These are phyloP conservation scores for Symbiodinium natans DNA, from an alignment of 73 alveolate species.

Conservation along the genomic window DNA sequence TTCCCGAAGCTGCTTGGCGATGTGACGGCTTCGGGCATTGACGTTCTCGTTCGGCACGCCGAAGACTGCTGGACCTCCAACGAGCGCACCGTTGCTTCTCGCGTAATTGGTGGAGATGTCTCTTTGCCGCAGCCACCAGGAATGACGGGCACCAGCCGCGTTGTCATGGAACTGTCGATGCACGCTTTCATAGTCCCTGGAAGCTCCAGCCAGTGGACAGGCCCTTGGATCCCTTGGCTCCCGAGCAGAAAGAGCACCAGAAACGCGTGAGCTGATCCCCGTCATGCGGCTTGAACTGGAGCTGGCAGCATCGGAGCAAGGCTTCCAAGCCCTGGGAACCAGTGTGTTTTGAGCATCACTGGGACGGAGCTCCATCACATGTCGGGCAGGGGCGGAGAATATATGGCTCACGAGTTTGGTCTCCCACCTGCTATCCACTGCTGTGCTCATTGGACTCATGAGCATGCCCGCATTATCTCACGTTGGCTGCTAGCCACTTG, in stretches of 20 bases:
- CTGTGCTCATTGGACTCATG: neutral
- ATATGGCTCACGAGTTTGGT: neutral
- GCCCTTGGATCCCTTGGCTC: conserved; percentile 64
- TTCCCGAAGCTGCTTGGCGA: conserved; percentile 26
- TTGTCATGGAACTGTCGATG: conserved; percentile 54
- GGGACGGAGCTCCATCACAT: neutral
- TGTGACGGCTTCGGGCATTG: neutral
- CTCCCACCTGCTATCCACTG: too few relatives aligned
- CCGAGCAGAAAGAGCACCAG: conserved; percentile 32
- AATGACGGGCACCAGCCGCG: conserved; percentile 62
- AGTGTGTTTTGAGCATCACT: neutral
- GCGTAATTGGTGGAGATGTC: conserved; percentile 57
- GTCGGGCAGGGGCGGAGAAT: neutral
- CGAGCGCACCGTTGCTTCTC: conserved; percentile 30
- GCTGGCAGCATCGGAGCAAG: neutral
- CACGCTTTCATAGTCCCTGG: conserved; percentile 41
- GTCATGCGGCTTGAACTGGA: neutral
- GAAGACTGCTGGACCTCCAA: conserved; percentile 50
- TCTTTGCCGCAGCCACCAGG: conserved; percentile 78
- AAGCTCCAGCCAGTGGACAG: conserved; percentile 55
- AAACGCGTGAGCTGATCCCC: neutral
- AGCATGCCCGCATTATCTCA: too few relatives aligned
- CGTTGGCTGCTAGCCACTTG: too few relatives aligned
- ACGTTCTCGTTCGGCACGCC: conserved; percentile 3
- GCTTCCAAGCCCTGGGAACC: neutral